Conservation (phyloP, 1,284 basidiomycete species). For the Cutaneotrichosporon dermatis region DNA sequence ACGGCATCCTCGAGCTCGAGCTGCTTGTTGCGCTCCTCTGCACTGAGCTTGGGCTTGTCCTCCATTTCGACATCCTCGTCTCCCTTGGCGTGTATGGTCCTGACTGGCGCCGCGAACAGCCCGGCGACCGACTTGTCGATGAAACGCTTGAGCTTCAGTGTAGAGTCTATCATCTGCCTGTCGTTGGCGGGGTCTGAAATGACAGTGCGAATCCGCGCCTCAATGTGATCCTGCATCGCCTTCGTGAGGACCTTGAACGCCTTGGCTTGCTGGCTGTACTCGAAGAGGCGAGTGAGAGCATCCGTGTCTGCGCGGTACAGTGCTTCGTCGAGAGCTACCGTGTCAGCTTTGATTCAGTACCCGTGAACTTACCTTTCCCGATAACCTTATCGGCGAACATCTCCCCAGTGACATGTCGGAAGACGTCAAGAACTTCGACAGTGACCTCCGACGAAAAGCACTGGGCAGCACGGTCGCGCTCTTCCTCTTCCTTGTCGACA, state of each 20-base stretch:
- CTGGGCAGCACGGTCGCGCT: slow-evolving; percentile 22
- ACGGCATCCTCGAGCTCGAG: slow-evolving; percentile 48
- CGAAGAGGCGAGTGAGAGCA: slow-evolving; percentile 60
- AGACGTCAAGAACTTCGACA: slow-evolving; percentile 16
- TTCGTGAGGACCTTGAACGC: slow-evolving; percentile 57
- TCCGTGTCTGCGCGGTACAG: slow-evolving; percentile 56
- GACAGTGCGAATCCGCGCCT: slow-evolving; percentile 33
- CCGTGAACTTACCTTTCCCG: slow-evolving; percentile 43
- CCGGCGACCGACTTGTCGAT: slow-evolving; percentile 56
- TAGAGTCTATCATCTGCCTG: slow-evolving; percentile 65
- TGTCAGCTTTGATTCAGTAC: slow-evolving; percentile 53
- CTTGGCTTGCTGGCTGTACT: slow-evolving; percentile 59
- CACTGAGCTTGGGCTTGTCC: neutral
- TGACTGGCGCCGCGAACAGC: slow-evolving; percentile 51
- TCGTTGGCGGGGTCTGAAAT: slow-evolving; percentile 57
- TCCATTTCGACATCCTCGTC: slow-evolving; percentile 1
- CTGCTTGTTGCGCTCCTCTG: slow-evolving; percentile 11
- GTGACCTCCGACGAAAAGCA: slow-evolving; percentile 23
- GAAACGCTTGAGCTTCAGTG: slow-evolving; percentile 67
- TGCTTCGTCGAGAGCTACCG: slow-evolving; percentile 58
- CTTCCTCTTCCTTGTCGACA: slow-evolving; percentile 30
- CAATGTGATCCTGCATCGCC: slow-evolving; percentile 60
- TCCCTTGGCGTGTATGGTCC: slow-evolving; percentile 2
- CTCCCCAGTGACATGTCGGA: slow-evolving; percentile 23
- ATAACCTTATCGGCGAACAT: slow-evolving; percentile 23